phyloP scores from a whole-genome alignment of 2,329 filamentous ascomycete genomes.

The Gnomoniopsis smithogilvyi region DNA sequence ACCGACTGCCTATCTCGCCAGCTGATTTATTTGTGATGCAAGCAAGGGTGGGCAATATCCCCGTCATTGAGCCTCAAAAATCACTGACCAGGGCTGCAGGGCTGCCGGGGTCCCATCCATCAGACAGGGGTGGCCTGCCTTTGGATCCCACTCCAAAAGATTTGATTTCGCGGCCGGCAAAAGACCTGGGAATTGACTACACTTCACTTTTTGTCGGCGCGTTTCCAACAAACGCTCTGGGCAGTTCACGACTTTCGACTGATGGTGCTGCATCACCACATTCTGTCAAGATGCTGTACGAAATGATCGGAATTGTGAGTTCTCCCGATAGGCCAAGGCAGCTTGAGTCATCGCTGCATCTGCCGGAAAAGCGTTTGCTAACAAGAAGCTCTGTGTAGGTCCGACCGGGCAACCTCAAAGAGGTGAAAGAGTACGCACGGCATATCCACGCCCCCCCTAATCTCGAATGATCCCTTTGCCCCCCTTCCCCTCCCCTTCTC shows the following conservation, averaged over 20 bases:
- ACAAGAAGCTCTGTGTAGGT: conserved; percentile 54
- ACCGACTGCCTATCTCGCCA: too few species aligned
- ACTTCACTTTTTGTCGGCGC: neutral
- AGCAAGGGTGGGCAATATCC: too few species aligned
- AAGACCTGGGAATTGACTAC: neutral
- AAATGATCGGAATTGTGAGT: conserved; percentile 90
- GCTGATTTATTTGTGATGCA: too few species aligned
- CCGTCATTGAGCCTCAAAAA: too few species aligned
- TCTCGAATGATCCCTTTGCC: conserved; percentile 4
- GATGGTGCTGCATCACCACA: conserved; percentile 13
- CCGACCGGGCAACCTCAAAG: conserved; percentile 81
- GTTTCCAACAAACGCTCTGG: neutral
- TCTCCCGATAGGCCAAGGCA: neutral
- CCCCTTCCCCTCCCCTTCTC: neutral
- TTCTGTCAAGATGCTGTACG: conserved; percentile 77
- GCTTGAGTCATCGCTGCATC: too few species aligned
- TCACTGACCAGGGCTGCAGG: too few species aligned
- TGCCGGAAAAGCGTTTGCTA: neutral
- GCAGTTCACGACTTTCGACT: neutral
- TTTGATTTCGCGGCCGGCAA: too few species aligned
- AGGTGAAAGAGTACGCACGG: conserved; percentile 84
- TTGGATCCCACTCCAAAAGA: too few species aligned
- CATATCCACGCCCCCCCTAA: conserved; percentile 24
- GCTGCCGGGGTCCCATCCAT: too few species aligned
- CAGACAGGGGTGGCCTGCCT: too few species aligned